Base-by-base conservation (phyloP, 208 protist genomes). In the Acanthamoeba healyi region DNA sequence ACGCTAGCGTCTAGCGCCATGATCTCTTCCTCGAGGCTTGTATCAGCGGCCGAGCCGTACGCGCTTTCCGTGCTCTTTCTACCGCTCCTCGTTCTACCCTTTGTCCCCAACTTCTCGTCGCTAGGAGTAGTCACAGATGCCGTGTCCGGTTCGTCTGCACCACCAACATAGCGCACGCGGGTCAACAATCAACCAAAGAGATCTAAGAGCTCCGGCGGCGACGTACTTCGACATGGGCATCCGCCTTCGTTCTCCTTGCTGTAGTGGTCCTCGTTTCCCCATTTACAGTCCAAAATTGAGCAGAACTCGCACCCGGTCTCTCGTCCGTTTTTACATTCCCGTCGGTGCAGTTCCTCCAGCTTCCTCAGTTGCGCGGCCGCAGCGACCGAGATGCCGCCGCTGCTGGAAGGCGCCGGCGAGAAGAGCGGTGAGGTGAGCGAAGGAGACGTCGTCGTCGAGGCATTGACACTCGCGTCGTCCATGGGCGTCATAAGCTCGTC, bases 231-330 rank as follows among this genome's bases (percentile, higher is more conserved):
- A 24, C 74, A 84, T 0, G 74, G 74, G 44, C 74, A 84, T 17
- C 74, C 74, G 29, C 74, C 74, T 22, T 84, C 74, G 22, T 51
- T 49, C 74, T 84, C 74, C 46, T 32, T 84, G 29, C 74, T 40
- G 74, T 84, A 84, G 74, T 84, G 74, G 26, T 84, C 74, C 46
- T 84, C 74, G 74, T 36, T 84, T 29, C 74, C 74, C 29, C 36
- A 84, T 84, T 84, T 84, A 84, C 74, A 84, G 74, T 84, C 74
- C 74, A 84, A 84, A 84, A 84, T 84, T 22, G 74, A 84, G 32
- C 74, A 84, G 32, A 84, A 84, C 46, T 84, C 44, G 32, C 74
- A 84, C 44, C 74, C 74, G 26, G 74, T 84, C 46, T 84, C 74
- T 38, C n/a, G 74, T 36, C 74, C 74, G 74, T 84, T 56, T 84